Evolutionary conservation across 2,329 filamentous ascomycete species (phyloP).

Genomic region (Penicillium sp.): DNA sequence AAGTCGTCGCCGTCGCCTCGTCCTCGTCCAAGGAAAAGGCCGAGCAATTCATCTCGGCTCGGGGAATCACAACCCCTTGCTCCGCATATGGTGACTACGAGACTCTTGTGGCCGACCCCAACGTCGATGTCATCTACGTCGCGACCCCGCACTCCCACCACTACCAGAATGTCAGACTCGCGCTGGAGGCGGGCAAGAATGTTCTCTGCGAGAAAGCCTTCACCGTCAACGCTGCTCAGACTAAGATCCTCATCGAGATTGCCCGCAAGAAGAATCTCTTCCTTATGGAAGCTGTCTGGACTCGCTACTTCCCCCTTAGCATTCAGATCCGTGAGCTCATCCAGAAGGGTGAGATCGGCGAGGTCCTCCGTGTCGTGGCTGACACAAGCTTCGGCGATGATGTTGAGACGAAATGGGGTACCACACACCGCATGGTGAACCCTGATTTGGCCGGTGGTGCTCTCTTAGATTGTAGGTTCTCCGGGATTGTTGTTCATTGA

Average conservation of each 20-base stretch:
- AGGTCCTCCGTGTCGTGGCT: conserved; percentile 57
- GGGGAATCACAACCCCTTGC: conserved; percentile 66
- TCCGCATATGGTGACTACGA: conserved; percentile 78
- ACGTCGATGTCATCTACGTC: conserved; percentile 84
- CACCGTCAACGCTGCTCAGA: conserved; percentile 77
- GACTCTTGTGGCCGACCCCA: conserved; percentile 73
- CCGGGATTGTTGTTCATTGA: background rate
- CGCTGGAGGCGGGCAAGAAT: conserved; percentile 77
- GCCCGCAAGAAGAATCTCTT: conserved; percentile 72
- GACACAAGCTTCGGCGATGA: conserved; percentile 64
- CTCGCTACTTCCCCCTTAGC: conserved; percentile 81
- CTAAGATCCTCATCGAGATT: conserved; percentile 68
- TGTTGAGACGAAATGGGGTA: conserved; percentile 59
- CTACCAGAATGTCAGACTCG: conserved; percentile 87
- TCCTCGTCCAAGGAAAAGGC: conserved; percentile 71
- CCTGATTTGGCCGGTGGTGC: conserved; percentile 78
- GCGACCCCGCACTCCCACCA: conserved; percentile 91
- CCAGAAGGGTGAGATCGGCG: conserved; percentile 61
- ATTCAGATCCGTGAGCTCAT: conserved; percentile 62
- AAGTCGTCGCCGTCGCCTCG: conserved; percentile 76
- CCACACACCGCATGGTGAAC: conserved; percentile 77
- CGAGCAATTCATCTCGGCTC: conserved; percentile 68
- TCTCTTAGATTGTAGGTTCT: conserved; percentile 64
- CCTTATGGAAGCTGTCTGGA: conserved; percentile 89
- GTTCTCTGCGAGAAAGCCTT: conserved; percentile 91